phyloP scores from a whole-genome alignment of 2,329 filamentous ascomycete genomes.

The Xylaria sp. region DNA sequence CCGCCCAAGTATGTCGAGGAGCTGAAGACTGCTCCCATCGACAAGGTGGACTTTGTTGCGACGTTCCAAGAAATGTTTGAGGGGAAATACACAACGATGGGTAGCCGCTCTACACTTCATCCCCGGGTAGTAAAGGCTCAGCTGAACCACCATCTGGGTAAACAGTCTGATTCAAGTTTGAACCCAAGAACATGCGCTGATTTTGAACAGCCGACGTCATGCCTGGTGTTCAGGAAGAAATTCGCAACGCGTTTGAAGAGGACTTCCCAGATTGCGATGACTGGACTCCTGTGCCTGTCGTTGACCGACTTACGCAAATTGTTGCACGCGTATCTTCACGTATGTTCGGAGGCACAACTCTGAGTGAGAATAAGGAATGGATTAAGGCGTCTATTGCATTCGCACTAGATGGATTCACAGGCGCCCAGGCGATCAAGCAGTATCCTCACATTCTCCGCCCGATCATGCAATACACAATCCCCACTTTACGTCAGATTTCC shows the following conservation, averaged over 20 bases:
- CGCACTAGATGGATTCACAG: constrained; percentile 39
- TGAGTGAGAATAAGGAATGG: constrained; percentile 40
- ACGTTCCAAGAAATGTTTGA: constrained; percentile 1
- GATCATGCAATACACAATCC: too few relatives aligned
- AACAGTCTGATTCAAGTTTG: too few relatives aligned
- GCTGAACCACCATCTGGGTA: neutral
- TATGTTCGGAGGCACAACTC: constrained; percentile 27
- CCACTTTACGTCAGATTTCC: too few relatives aligned
- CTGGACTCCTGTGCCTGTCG: too few relatives aligned
- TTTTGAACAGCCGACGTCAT: too few relatives aligned
- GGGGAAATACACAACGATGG: neutral
- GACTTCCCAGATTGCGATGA: too few relatives aligned
- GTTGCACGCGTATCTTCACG: constrained; percentile 2
- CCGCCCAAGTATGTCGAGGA: neutral
- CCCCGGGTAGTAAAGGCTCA: neutral
- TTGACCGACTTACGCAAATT: too few relatives aligned
- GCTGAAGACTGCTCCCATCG: neutral
- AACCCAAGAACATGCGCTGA: too few relatives aligned
- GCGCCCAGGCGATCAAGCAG: constrained; percentile 35
- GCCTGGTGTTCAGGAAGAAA: too few relatives aligned
- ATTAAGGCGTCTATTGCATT: constrained; percentile 40
- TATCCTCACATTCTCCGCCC: neutral
- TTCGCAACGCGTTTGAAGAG: too few relatives aligned
- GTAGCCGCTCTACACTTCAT: neutral
- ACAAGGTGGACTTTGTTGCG: constrained; percentile 9